Percentiles rank a stretch among this genome's conserved stretches.
Conservation (phyloP, 129 eudicot species). For the Escallonia rubra region DNA sequence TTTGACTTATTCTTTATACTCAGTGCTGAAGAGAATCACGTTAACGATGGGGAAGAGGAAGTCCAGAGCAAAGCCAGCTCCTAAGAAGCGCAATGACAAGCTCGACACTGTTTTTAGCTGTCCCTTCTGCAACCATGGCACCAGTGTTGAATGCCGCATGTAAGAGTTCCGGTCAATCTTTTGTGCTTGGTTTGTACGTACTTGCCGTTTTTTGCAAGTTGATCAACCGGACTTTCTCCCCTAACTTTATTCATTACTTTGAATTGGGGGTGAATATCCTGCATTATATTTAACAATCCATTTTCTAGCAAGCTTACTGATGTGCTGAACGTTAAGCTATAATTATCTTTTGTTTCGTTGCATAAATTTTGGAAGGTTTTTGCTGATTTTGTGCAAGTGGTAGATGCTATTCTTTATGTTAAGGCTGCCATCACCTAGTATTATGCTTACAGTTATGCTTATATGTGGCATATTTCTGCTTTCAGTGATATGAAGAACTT, state of each 20-base stretch:
- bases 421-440: not conserved
- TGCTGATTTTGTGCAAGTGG: too few relatives aligned
- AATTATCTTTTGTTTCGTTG: too few relatives aligned
- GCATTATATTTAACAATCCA: too few relatives aligned
- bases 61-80: constrained; percentile 88
- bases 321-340: too few relatives aligned
- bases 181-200: too few relatives aligned
- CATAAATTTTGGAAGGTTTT: too few relatives aligned
- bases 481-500: constrained; percentile 92
- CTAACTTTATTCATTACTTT: too few relatives aligned
- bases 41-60: constrained; percentile 84
- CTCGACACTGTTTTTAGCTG: constrained; percentile 93
- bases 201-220: too few relatives aligned
- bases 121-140: constrained; percentile 93
- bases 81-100: constrained; percentile 88
- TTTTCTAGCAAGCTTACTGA: too few relatives aligned
- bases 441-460: not conserved
- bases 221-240: too few relatives aligned
- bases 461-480: constrained; percentile 8
- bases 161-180: constrained; percentile 26
- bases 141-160: constrained; percentile 91
- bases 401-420: not conserved
- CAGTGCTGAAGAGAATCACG: constrained; percentile 1
- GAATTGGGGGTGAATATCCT: too few relatives aligned
- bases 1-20: constrained; percentile 1